Conservation (phyloP, 768 basidiomycete genomes). For the Mycena rebaudengoi region DNA sequence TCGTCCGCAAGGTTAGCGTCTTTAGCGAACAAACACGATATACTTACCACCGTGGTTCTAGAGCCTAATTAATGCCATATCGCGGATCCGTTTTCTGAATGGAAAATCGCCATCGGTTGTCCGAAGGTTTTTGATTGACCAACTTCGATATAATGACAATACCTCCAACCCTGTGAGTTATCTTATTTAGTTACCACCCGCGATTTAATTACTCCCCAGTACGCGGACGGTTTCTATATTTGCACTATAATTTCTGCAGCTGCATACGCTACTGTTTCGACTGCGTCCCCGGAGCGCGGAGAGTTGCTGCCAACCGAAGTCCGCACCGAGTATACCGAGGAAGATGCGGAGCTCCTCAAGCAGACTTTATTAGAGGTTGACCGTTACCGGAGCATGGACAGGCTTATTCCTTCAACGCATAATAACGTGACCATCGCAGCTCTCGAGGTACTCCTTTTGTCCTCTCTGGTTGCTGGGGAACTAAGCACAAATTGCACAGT, state of each 20-base stretch:
- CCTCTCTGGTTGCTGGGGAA: not conserved
- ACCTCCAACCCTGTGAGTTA: slow-evolving; percentile 84
- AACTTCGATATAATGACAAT: slow-evolving; percentile 96
- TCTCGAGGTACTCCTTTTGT: slow-evolving; percentile 70
- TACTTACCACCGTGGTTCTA: slow-evolving; percentile 38
- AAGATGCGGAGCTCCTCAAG: slow-evolving; percentile 75
- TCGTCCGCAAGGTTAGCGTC: slow-evolving; percentile 85
- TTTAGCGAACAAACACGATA: not conserved
- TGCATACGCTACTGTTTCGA: slow-evolving; percentile 81
- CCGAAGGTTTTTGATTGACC: slow-evolving; percentile 88
- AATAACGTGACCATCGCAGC: slow-evolving; percentile 93
- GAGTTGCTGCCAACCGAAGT: slow-evolving; percentile 78
- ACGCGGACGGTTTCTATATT: slow-evolving; percentile 91
- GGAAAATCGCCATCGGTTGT: slow-evolving; percentile 89
- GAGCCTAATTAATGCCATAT: slow-evolving; percentile 84
- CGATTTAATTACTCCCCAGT: too few relatives aligned
- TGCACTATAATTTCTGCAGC: slow-evolving; percentile 86
- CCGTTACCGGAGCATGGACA: slow-evolving; percentile 93
- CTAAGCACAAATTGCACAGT: slow-evolving; percentile 52
- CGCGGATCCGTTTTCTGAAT: slow-evolving; percentile 86
- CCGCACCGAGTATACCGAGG: slow-evolving; percentile 68
- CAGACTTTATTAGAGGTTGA: slow-evolving; percentile 85
- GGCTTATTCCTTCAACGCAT: slow-evolving; percentile 92
- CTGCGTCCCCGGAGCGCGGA: slow-evolving; percentile 80
- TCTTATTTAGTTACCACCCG: too few relatives aligned